These are phyloP conservation scores for Amaranthus cruentus DNA, from an alignment of 148 eudicot genomes.

Conservation along the genomic window DNA sequence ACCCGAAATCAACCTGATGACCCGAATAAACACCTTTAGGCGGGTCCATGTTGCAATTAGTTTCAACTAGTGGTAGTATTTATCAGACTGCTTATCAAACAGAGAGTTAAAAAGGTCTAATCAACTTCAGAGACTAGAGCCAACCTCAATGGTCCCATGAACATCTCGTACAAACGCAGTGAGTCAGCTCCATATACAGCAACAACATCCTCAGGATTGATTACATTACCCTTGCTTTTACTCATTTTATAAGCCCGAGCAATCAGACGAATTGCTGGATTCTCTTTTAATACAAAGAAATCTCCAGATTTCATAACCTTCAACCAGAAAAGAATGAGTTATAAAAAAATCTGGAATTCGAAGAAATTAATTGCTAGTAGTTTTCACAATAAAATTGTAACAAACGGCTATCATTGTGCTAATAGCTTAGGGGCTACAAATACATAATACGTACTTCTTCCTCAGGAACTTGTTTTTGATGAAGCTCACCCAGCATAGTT, in stretches of 20 bases:
- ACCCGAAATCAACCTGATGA: too few species aligned
- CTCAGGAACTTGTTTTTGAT: conserved; percentile 68
- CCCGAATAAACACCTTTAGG: too few species aligned
- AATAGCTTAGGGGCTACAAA: background rate
- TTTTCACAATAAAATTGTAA: too few species aligned
- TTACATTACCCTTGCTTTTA: conserved; percentile 94
- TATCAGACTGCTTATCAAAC: too few species aligned
- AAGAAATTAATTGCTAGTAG: background rate
- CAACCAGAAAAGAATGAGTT: background rate
- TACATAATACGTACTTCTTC: conserved; percentile 45
- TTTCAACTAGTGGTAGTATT: too few species aligned
- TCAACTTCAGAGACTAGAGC: conserved; percentile 12
- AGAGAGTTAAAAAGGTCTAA: background rate
- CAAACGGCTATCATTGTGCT: background rate
- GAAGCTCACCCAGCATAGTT: conserved; percentile 33
- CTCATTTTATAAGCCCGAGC: conserved; percentile 96
- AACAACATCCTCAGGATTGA: conserved; percentile 96
- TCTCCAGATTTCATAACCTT: conserved; percentile 88
- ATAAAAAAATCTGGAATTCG: conserved; percentile 13
- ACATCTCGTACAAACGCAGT: conserved; percentile 97
- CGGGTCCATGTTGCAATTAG: too few species aligned
- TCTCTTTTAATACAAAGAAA: conserved; percentile 78
- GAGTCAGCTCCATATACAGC: conserved; percentile 94
- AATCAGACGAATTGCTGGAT: conserved; percentile 59
- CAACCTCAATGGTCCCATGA: conserved; percentile 98